Conservation (phyloP, 2,329 filamentous ascomycete species). For the Pseudocercospora fuligena region DNA sequence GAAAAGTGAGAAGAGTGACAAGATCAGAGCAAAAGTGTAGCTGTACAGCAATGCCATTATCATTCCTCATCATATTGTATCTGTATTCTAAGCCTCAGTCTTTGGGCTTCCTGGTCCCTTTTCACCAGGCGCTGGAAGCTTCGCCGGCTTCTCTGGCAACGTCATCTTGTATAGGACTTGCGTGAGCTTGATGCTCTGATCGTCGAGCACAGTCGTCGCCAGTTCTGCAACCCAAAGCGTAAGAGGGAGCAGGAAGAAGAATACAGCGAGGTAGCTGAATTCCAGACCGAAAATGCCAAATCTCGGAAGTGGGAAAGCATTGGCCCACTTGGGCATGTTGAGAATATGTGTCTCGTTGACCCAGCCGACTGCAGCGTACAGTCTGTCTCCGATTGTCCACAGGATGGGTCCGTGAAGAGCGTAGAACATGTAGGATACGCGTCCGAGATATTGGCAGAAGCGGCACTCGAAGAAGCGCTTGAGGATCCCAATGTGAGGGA, state of each 20-base stretch:
- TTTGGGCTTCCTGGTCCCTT: slow-evolving; percentile 9
- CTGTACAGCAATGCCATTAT: slow-evolving; percentile 1
- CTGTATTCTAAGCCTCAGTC: slow-evolving; percentile 4
- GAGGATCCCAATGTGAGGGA: slow-evolving; percentile 63
- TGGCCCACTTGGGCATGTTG: slow-evolving; percentile 62
- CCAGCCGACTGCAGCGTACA: slow-evolving; percentile 68
- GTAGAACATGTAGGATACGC: slow-evolving; percentile 67
- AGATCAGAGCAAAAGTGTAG: neutral
- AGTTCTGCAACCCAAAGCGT: slow-evolving; percentile 65
- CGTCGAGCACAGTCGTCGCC: slow-evolving; percentile 61
- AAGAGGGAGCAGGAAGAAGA: slow-evolving; percentile 64
- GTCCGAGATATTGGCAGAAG: slow-evolving; percentile 66
- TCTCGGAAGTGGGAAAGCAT: slow-evolving; percentile 60
- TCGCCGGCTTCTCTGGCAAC: slow-evolving; percentile 21
- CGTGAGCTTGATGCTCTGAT: slow-evolving; percentile 63
- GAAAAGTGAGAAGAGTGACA: neutral
- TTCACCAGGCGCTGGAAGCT: slow-evolving; percentile 1
- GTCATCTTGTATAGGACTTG: slow-evolving; percentile 61
- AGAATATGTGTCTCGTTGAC: slow-evolving; percentile 53
- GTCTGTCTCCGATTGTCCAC: slow-evolving; percentile 63
- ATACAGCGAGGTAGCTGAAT: slow-evolving; percentile 62
- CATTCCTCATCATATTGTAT: slow-evolving; percentile 8
- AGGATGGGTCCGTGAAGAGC: slow-evolving; percentile 68
- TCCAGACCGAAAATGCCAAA: slow-evolving; percentile 64
- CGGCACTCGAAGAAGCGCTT: slow-evolving; percentile 63